Evolutionary conservation across 768 basidiomycete genomes (phyloP).

Genomic region (Boletus bicolor): DNA sequence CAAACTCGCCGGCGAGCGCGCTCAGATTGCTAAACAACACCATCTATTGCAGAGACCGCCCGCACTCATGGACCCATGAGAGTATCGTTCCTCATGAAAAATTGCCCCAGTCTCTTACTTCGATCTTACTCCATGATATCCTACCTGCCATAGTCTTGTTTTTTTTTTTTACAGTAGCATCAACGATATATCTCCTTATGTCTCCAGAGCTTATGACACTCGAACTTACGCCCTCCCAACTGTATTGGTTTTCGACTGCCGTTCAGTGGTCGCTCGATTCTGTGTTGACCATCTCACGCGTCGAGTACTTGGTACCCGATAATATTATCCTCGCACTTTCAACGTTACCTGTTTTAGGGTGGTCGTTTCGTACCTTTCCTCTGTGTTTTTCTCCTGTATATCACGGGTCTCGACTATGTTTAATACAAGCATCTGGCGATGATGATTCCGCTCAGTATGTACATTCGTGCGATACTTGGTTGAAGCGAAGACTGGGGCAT

Average conservation of each 20-base stretch:
- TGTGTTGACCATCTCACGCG: background rate
- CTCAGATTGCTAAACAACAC: conserved; percentile 31
- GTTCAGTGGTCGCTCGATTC: background rate
- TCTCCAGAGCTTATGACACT: background rate
- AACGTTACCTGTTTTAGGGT: background rate
- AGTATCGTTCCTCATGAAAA: background rate
- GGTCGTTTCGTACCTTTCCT: background rate
- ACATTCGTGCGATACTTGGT: background rate
- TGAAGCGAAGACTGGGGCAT: too few relatives aligned
- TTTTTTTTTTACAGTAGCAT: conserved; percentile 17
- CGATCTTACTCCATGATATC: conserved; percentile 15
- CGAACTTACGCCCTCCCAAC: background rate
- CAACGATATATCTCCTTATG: background rate
- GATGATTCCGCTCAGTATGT: too few relatives aligned
- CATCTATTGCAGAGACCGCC: conserved; percentile 33
- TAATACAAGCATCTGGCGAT: background rate
- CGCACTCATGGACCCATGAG: conserved; percentile 10
- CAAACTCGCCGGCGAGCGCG: conserved; percentile 69
- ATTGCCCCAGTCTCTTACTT: background rate
- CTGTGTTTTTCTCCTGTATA: background rate
- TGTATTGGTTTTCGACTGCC: conserved; percentile 10
- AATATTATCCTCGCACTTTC: background rate
- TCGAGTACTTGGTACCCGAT: background rate
- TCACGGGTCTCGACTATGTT: background rate
- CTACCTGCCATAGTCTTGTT: background rate